A percentile compares a stretch with the other conserved stretches of the same genome.
Evolutionary conservation across 2,329 filamentous ascomycete species (phyloP).

Genomic region (Akanthomyces dipterigenus): DNA sequence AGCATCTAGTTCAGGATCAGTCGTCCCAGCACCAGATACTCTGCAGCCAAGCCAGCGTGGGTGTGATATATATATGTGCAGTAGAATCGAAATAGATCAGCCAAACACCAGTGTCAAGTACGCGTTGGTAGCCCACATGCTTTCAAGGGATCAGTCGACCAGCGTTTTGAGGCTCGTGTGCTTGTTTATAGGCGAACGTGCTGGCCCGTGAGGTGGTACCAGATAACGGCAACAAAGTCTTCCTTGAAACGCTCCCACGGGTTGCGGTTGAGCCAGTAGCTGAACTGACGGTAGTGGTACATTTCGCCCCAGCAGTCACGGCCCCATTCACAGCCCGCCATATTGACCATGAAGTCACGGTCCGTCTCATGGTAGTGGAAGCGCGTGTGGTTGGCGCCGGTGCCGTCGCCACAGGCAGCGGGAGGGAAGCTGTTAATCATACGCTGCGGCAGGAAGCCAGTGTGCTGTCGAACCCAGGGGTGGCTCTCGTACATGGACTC

Average conservation of each 20-base stretch:
- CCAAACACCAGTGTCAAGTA: neutral
- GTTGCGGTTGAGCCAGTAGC: slow-evolving; percentile 80
- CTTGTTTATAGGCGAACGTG: slow-evolving; percentile 46
- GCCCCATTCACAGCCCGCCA: slow-evolving; percentile 97
- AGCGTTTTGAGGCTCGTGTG: neutral
- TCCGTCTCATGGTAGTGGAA: slow-evolving; percentile 84
- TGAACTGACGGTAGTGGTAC: slow-evolving; percentile 88
- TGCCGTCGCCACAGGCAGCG: slow-evolving; percentile 75
- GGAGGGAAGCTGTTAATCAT: slow-evolving; percentile 91
- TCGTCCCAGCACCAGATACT: neutral
- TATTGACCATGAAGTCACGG: slow-evolving; percentile 92
- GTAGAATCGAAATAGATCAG: slow-evolving; percentile 11
- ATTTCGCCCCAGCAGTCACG: slow-evolving; percentile 98
- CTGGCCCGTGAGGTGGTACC: slow-evolving; percentile 57
- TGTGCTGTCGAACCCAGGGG: slow-evolving; percentile 84
- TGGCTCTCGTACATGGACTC: slow-evolving; percentile 88
- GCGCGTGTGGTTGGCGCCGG: slow-evolving; percentile 56
- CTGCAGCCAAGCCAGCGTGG: neutral
- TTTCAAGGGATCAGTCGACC: neutral
- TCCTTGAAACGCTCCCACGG: slow-evolving; percentile 73
- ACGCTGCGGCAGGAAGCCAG: slow-evolving; percentile 84
- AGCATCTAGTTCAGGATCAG: neutral
- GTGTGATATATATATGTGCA: slow-evolving; percentile 11
- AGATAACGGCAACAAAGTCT: slow-evolving; percentile 53
- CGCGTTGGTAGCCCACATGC: neutral